These are phyloP conservation scores for Pyrenochaeta sp. DNA, from an alignment of 2,329 filamentous ascomycete genomes.

Conservation along the genomic window DNA sequence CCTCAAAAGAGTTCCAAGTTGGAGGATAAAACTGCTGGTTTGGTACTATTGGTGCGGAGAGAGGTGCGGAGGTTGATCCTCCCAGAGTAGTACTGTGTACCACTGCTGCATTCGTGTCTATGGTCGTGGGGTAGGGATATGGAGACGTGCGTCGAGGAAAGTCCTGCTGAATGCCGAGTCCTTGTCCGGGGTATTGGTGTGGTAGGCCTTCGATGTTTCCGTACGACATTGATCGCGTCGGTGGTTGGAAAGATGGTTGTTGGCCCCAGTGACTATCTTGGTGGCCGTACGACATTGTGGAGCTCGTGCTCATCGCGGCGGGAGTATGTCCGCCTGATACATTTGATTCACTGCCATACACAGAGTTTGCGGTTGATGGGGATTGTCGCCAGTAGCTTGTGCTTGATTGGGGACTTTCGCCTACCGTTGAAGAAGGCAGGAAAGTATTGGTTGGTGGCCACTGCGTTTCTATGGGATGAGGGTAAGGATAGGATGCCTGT, in stretches of 20 bases:
- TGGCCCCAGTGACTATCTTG: constrained; percentile 41
- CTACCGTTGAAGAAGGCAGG: constrained; percentile 44
- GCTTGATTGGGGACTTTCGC: constrained; percentile 42
- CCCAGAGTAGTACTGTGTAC: constrained; percentile 36
- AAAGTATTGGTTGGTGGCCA: constrained; percentile 42
- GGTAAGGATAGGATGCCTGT: constrained; percentile 42
- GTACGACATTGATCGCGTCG: constrained; percentile 49
- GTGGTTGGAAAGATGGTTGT: constrained; percentile 38
- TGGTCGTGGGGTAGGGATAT: constrained; percentile 41
- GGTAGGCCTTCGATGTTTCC: constrained; percentile 48
- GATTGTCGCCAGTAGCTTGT: constrained; percentile 45
- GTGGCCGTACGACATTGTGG: constrained; percentile 45
- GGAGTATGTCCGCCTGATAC: constrained; percentile 44
- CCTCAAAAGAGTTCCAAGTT: constrained; percentile 41
- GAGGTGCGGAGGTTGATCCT: constrained; percentile 34
- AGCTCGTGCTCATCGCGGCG: constrained; percentile 44
- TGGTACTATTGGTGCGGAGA: constrained; percentile 44
- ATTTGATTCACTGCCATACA: constrained; percentile 47
- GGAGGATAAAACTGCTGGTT: constrained; percentile 41
- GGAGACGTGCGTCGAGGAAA: constrained; percentile 42
- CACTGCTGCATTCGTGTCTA: constrained; percentile 41
- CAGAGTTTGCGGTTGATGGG: constrained; percentile 42
- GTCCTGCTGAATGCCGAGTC: constrained; percentile 43
- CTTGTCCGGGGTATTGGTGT: constrained; percentile 39
- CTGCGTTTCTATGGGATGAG: constrained; percentile 46